Conservation (phyloP, 805 yeast species). For the Hanseniaspora singularis region DNA sequence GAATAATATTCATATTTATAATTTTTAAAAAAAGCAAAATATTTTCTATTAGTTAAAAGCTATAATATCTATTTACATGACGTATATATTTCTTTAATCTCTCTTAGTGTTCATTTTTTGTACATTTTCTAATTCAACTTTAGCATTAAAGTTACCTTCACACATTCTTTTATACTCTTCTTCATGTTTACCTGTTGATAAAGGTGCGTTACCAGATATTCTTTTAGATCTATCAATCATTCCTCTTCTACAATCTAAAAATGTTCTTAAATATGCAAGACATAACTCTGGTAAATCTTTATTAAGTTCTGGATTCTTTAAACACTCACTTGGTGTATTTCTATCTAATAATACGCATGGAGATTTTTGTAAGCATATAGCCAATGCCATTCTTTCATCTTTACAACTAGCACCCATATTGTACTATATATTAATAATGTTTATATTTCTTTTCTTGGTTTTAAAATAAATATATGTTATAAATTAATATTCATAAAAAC, state of each 20-base stretch:
- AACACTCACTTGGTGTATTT: conserved; percentile 77
- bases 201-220: conserved; percentile 85
- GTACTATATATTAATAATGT: neutral
- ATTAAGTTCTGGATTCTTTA: conserved; percentile 65
- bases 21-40: too few relatives aligned
- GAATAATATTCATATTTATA: too few relatives aligned
- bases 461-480: neutral
- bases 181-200: conserved; percentile 86
- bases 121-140: conserved; percentile 66
- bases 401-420: conserved; percentile 71
- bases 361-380: conserved; percentile 87
- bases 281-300: conserved; percentile 79
- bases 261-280: conserved; percentile 69
- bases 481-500: too few relatives aligned
- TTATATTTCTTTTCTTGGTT: neutral
- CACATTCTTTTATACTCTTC: conserved; percentile 71
- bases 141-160: conserved; percentile 69
- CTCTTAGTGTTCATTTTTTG: conserved; percentile 45
- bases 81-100: too few relatives aligned
- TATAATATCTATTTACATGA: too few relatives aligned
- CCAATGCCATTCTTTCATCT: conserved; percentile 90
- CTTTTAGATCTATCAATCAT: conserved; percentile 84
- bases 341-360: conserved; percentile 91
- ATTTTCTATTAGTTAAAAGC: too few relatives aligned
- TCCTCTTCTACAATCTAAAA: conserved; percentile 83